Base-by-base conservation (phyloP, 495 filamentous ascomycete genomes). In the Aspergillus bertholletiae region DNA sequence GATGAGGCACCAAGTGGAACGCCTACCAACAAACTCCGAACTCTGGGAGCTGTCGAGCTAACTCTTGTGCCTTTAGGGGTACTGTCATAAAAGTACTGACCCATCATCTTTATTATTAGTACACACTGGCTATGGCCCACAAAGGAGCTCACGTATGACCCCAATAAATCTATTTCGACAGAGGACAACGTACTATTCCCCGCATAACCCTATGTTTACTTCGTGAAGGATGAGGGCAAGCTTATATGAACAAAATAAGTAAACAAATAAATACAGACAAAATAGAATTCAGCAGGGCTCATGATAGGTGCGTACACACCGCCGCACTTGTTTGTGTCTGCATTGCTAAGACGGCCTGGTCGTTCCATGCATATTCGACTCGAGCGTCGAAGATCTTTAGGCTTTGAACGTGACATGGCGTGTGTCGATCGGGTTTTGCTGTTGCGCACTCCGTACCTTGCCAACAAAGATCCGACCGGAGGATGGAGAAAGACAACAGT, bases 331-430 rank as follows among this genome's bases (percentile, higher is more conserved):
- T 22, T 2, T 22, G 20, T 21, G 22, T 20, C 50, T 51, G 49
- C 41, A 51, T 32, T 27, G 24, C 53, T 55, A 56, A 46, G 40
- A 40, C 51, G 24, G 45, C 46, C 41, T 54, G 46, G 56, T 51
- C 15, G 24, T 54, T 53, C 49, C 30, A 51, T 52, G 49, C 55
- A 47, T 56, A 41, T 45, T 52, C 50, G 34, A 39, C 49, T 51
- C 22, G n/a, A 37, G 18, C 18, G 22, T 21, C n/a, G 23, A 35
- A 35, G 46, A 49, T 55, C 41, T 43, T 18, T 43, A 13, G n/a
- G 30, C 20, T 44, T 43, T 22, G 49, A 59, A 59, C 52, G 57
- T 59, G 52, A 59, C 55, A 56, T 56, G 30, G 44, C 41, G 30
- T 28, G 5, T 24, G 34, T 43, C 18, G 49, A 50, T 52, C 54